Evolutionary conservation across 305 asterid genomes (phyloP), one percentile per base, ranked within the genome.

Genomic region (Caryopteris hybrid): DNA sequence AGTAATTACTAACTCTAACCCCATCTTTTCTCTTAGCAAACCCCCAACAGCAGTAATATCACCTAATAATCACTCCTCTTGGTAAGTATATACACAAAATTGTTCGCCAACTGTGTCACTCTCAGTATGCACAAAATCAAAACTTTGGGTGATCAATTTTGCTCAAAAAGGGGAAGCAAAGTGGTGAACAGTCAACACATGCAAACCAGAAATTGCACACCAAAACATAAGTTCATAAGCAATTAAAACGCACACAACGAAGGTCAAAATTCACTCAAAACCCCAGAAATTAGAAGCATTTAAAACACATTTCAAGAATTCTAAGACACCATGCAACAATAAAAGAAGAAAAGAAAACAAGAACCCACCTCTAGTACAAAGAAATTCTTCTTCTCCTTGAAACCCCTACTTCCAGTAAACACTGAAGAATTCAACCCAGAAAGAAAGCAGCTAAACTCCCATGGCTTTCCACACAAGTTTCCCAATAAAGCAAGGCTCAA

Each of bases 391-490:
- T 52, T 73, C 80, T 66, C 51, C 71, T 55, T 31, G 43, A 34
- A 41, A 69, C 74, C 72, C 55, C 75, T 66, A 63, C 79, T 74
- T 75, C 42, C 64, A 61, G 39, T 7, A 38, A 39, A 38, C 66
- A 64, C 66, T 76, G 72, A 76, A 71, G 76, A 66, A 54, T 47
- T 71, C 66, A 14, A 41, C 79, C 81, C 76, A 69, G 62, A 80
- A 14, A 27, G n/a, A 47, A 72, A 77, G 83, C 80, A 72, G 73
- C 66, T 57, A 58, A 84, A 76, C 54, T 68, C 72, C 67, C 89
- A 75, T 76, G 80, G 53, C 80, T 82, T 62, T 23, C 81, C 85
- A 68, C 77, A 70, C 76, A 75, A 64, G 33, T 68, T 58, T 64
- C 78, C 71, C 27, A 57, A 50, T 2, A 47, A 46, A 55, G 65